phyloP scores from a whole-genome alignment of 2,329 filamentous ascomycete species.

The Calonectria pauciramosa region DNA sequence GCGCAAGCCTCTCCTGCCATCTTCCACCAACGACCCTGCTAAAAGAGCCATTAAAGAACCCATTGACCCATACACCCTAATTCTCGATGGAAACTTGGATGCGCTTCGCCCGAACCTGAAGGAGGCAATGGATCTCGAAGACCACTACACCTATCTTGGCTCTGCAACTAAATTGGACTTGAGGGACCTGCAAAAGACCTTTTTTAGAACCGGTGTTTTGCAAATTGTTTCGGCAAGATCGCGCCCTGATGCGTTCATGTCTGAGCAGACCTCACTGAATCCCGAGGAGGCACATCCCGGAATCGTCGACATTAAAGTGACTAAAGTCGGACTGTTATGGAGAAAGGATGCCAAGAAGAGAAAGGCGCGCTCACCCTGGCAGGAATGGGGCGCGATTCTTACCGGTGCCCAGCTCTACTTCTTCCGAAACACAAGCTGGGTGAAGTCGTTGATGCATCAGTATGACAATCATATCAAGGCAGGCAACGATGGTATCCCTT shows the following conservation, averaged over 20 bases:
- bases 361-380: slow-evolving; percentile 95
- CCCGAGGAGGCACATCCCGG: slow-evolving; percentile 90
- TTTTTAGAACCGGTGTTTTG: slow-evolving; percentile 90
- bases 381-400: slow-evolving; percentile 97
- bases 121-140: slow-evolving; percentile 93
- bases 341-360: slow-evolving; percentile 95
- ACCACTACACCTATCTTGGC: slow-evolving; percentile 90
- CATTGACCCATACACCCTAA: slow-evolving; percentile 94
- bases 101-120: slow-evolving; percentile 86
- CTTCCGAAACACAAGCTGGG: slow-evolving; percentile 93
- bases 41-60: slow-evolving; percentile 82
- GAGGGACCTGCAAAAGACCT: slow-evolving; percentile 85
- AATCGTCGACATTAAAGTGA: slow-evolving; percentile 96
- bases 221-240: slow-evolving; percentile 97
- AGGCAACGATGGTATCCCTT: slow-evolving; percentile 80
- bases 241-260: slow-evolving; percentile 94
- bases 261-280: slow-evolving; percentile 86
- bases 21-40: slow-evolving; percentile 64
- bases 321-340: slow-evolving; percentile 95
- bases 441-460: slow-evolving; percentile 91
- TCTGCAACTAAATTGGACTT: slow-evolving; percentile 83
- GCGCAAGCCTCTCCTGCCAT: slow-evolving; percentile 78
- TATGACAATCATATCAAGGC: slow-evolving; percentile 86
- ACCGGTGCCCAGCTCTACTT: slow-evolving; percentile 98
- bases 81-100: slow-evolving; percentile 90